These are phyloP conservation scores for Hericium alpestre DNA, from an alignment of 768 basidiomycete species.

Conservation along the genomic window DNA sequence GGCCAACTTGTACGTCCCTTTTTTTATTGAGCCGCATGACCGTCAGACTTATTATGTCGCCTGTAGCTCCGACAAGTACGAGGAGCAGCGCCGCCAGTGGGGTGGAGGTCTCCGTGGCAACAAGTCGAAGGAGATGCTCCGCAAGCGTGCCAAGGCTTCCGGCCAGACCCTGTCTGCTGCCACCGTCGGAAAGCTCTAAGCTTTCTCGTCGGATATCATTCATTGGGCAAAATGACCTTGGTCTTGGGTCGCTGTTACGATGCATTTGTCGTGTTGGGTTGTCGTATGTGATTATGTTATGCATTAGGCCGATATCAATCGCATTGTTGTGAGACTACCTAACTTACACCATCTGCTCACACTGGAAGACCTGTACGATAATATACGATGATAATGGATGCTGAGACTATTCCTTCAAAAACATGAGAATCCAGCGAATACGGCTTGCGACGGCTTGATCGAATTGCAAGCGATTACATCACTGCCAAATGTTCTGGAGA, in stretches of 20 bases:
- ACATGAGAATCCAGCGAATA: too few species aligned
- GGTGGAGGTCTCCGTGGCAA: slow-evolving; percentile 93
- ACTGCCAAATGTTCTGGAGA: too few species aligned
- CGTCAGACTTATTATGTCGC: not conserved
- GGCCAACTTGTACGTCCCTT: slow-evolving; percentile 84
- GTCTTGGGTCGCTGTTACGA: not conserved
- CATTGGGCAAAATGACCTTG: not conserved
- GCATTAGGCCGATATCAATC: not conserved
- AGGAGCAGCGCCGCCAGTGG: slow-evolving; percentile 86
- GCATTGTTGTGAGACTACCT: not conserved
- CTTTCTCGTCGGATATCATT: not conserved
- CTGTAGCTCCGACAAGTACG: slow-evolving; percentile 79
- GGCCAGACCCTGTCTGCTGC: slow-evolving; percentile 55
- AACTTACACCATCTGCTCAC: not conserved
- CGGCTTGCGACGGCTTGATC: too few species aligned
- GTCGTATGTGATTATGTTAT: not conserved
- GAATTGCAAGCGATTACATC: too few species aligned
- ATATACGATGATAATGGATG: not conserved
- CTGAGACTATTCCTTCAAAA: not conserved
- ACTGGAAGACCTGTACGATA: not conserved
- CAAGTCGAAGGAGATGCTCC: slow-evolving; percentile 89
- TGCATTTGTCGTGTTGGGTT: not conserved
- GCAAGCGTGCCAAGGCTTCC: slow-evolving; percentile 87
- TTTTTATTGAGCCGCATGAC: not conserved
- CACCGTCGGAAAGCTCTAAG: slow-evolving; percentile 55